Conservation (phyloP, 257 asterid species). For the Fraxinus quadrangulata region DNA sequence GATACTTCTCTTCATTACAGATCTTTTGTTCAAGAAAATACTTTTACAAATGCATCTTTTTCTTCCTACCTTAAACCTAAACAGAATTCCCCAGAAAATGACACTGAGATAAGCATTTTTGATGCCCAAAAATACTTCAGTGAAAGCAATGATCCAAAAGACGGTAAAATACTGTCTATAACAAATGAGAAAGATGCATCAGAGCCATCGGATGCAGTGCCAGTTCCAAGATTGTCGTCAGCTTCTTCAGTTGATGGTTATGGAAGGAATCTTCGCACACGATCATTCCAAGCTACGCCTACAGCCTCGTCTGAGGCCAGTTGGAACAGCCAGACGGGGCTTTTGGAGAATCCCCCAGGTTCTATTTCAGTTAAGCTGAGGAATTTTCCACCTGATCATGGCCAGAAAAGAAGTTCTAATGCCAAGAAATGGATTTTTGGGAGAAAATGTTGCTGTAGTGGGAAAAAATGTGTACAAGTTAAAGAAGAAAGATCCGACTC, state of each 20-base stretch:
- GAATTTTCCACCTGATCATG: constrained; percentile 27
- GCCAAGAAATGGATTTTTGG: constrained; percentile 55
- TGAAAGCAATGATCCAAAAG: constrained; percentile 42
- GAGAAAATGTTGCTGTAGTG: constrained; percentile 69
- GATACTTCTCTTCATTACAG: constrained; percentile 52
- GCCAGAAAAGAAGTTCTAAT: constrained; percentile 28
- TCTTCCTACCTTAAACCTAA: constrained; percentile 47
- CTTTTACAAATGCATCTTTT: constrained; percentile 50
- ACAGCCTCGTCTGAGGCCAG: constrained; percentile 91
- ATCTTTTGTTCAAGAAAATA: constrained; percentile 31
- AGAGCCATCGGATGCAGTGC: constrained; percentile 23
- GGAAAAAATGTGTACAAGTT: constrained; percentile 64
- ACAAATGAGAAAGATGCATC: constrained; percentile 6
- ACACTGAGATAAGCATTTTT: constrained; percentile 74
- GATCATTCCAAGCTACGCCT: constrained; percentile 71
- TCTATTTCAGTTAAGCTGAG: constrained; percentile 41
- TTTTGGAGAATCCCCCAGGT: constrained; percentile 64
- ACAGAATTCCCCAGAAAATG: constrained; percentile 22
- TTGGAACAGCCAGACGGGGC: constrained; percentile 88
- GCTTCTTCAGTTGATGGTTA: constrained; percentile 60
- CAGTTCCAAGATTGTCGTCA: constrained; percentile 44
- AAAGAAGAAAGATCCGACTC: constrained; percentile 45
- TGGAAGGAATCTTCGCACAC: constrained; percentile 47
- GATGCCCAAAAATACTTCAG: constrained; percentile 86
- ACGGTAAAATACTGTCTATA: not conserved